Evolutionary conservation across 768 basidiomycete species (phyloP).

Genomic region (Naganishia friedmannii): DNA sequence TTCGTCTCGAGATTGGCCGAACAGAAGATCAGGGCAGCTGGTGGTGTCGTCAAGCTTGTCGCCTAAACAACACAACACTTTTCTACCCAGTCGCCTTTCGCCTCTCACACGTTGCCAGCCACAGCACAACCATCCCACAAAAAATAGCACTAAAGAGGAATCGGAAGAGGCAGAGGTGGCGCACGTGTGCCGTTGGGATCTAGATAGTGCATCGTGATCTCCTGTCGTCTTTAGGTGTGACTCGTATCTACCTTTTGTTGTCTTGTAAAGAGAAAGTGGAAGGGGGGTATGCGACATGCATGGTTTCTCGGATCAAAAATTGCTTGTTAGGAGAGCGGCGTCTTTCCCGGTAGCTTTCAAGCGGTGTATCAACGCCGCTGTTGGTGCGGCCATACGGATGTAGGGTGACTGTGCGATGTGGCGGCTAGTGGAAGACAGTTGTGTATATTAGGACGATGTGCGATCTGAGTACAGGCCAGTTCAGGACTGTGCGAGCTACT

Average conservation of each 20-base stretch:
- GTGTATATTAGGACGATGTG: not conserved
- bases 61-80: conserved; percentile 59
- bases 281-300: conserved; percentile 19
- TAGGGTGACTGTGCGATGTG: too few species aligned
- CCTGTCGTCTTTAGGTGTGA: conserved; percentile 22
- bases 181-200: conserved; percentile 16
- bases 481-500: too few species aligned
- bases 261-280: conserved; percentile 17
- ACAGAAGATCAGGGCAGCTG: conserved; percentile 62
- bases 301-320: conserved; percentile 22
- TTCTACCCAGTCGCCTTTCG: not conserved
- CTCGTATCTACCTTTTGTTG: not conserved
- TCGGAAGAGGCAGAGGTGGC: conserved; percentile 20
- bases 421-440: not conserved
- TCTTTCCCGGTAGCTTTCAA: too few species aligned
- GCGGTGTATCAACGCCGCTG: too few species aligned
- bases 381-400: too few species aligned
- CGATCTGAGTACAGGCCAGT: too few species aligned
- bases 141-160: conserved; percentile 20
- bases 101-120: conserved; percentile 12
- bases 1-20: conserved; percentile 85
- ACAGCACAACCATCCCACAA: conserved; percentile 19
- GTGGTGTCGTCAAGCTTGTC: conserved; percentile 85
- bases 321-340: not conserved
- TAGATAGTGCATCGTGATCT: conserved; percentile 25